A percentile compares a stretch with the other conserved stretches of the same genome.
These are phyloP conservation scores for Crassisporium funariophilum DNA, from an alignment of 768 basidiomycete species.

Conservation along the genomic window DNA sequence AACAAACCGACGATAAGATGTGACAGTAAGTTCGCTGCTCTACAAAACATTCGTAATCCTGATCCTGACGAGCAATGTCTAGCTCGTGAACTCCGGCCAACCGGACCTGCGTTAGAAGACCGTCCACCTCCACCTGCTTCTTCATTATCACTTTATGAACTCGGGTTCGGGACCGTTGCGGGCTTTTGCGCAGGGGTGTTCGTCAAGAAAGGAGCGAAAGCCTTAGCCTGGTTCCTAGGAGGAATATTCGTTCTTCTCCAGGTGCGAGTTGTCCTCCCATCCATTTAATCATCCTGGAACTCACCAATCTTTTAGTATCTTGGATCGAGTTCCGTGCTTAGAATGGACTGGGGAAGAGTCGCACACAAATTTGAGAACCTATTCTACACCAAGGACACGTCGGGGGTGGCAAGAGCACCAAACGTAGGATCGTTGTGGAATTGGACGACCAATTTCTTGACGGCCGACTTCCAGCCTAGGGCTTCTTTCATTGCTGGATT, in stretches of 20 bases:
- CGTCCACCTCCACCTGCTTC: slow-evolving; percentile 63
- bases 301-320: slow-evolving; percentile 61
- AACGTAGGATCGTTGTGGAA: slow-evolving; percentile 66
- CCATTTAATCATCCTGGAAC: not conserved
- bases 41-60: not conserved
- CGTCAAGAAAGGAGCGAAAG: slow-evolving; percentile 90
- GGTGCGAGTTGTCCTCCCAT: slow-evolving; percentile 43
- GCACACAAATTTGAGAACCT: slow-evolving; percentile 68
- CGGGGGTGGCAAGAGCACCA: slow-evolving; percentile 58
- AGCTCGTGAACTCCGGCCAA: slow-evolving; percentile 6
- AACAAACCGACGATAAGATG: slow-evolving; percentile 45
- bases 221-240: slow-evolving; percentile 83
- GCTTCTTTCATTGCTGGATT: slow-evolving; percentile 89
- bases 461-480: slow-evolving; percentile 89
- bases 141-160: slow-evolving; percentile 77
- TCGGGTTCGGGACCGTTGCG: slow-evolving; percentile 86
- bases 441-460: slow-evolving; percentile 78
- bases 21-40: slow-evolving; percentile 46
- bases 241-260: slow-evolving; percentile 90
- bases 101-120: slow-evolving; percentile 10
- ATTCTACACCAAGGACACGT: slow-evolving; percentile 65
- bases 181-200: slow-evolving; percentile 93
- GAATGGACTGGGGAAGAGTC: slow-evolving; percentile 78
- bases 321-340: slow-evolving; percentile 68
- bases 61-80: not conserved